These are phyloP conservation scores for Torrubiella hemipterigena DNA, from an alignment of 2,329 filamentous ascomycete genomes.

Conservation along the genomic window DNA sequence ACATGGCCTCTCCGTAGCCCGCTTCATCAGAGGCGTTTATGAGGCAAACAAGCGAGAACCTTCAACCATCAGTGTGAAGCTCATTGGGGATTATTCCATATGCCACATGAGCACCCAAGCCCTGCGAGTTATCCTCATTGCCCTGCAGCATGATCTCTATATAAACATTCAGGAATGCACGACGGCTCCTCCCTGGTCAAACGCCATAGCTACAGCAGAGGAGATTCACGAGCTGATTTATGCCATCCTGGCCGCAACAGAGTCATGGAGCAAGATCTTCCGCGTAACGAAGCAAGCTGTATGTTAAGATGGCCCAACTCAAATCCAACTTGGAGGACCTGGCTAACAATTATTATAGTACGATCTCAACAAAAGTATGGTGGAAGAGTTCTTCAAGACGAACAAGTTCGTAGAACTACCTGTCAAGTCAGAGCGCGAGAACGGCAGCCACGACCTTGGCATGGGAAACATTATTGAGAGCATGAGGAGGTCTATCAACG, in stretches of 20 bases:
- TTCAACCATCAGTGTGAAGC: conserved; percentile 11
- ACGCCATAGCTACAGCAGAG: conserved; percentile 17
- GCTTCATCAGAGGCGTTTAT: conserved; percentile 22
- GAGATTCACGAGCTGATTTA: conserved; percentile 20
- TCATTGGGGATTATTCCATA: conserved; percentile 18
- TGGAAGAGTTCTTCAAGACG: conserved; percentile 19
- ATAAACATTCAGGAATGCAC: conserved; percentile 20
- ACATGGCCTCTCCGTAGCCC: conserved; percentile 22
- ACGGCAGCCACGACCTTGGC: too few species aligned
- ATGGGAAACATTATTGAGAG: too few species aligned
- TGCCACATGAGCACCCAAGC: conserved; percentile 18
- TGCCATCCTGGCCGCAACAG: conserved; percentile 19
- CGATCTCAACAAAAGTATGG: conserved; percentile 15
- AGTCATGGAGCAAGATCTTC: conserved; percentile 19
- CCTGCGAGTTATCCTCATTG: conserved; percentile 20
- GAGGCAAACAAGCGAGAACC: conserved; percentile 15
- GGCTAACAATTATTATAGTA: conserved; percentile 11
- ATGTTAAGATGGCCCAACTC: conserved; percentile 4
- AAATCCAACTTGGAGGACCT: neutral
- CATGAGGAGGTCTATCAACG: conserved; percentile 1
- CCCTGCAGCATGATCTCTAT: conserved; percentile 22
- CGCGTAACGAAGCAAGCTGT: conserved; percentile 16
- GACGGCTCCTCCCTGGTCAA: conserved; percentile 23
- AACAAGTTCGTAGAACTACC: conserved; percentile 15
- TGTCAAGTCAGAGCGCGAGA: too few species aligned